Base-by-base conservation (phyloP, 2,329 filamentous ascomycete species). In the Diaporthe ampelina region DNA sequence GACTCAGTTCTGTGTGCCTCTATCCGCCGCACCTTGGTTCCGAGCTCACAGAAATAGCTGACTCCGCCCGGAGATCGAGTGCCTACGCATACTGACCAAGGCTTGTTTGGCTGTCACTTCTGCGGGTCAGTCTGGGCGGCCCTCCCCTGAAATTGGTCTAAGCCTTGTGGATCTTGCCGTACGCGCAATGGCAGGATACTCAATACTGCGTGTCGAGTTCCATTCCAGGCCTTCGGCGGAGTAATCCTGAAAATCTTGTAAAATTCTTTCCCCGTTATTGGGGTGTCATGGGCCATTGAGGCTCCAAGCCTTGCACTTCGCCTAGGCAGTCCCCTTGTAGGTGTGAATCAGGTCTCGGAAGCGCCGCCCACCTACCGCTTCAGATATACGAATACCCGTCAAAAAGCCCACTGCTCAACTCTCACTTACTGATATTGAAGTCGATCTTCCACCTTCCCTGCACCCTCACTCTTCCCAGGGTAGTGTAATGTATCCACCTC, bases 341-440 rank as follows among this genome's bases (percentile, higher is more conserved):
- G 17, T 40, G 8, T 37, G 21, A 40, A 13, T 17, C 56, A 13
- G 24, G n/a, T 45, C 15, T 43, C 58, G 58, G 58, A n/a, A 63
- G 9, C 4, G 37, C 37, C 58, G 58, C 58, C 58, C 58, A 63
- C 58, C 37, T 63, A 8, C 58, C 58, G 58, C 58, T 63, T 63
- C 58, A 63, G 58, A 26, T 13, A 40, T 43, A 40, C n/a, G 58
- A 43, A 63, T 43, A 40, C 37, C n/a, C 17, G 37, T 15, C 8
- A 5, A 26, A n/a, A 6, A 63, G 29, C 8, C 58, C 58, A 45
- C 58, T 10, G 9, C 11, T 45, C 37, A 43, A 21, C 13, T 15
- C 8, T 43, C 11, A 43, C 11, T 45, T 45, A 15, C 58, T 29
- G 6, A 19, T 21, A 29, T 19, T 63, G n/a, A 26, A 17, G 1